Conservation (phyloP, 2,329 filamentous ascomycete species). For the Fonsecaea monophora region DNA sequence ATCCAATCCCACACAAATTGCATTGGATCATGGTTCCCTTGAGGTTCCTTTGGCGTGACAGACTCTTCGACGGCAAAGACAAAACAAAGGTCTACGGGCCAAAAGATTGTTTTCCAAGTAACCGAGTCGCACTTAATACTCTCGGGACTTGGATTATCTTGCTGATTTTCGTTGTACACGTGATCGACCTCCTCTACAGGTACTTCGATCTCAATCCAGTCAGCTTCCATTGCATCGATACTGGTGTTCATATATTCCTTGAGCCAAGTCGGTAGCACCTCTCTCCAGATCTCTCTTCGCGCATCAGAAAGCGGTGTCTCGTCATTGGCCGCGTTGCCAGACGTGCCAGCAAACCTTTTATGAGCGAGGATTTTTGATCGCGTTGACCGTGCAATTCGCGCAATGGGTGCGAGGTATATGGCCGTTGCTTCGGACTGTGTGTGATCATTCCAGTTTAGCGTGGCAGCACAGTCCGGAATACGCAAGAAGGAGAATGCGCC, state of each 20-base stretch:
- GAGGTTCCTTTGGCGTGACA: constrained; percentile 25
- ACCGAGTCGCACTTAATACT: constrained; percentile 42
- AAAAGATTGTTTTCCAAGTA: constrained; percentile 51
- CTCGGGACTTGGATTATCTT: constrained; percentile 30
- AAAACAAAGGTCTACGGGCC: constrained; percentile 55
- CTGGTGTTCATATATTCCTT: constrained; percentile 21
- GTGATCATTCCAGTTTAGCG: not conserved
- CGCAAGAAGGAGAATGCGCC: constrained; percentile 22
- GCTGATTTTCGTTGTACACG: constrained; percentile 1
- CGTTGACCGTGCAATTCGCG: constrained; percentile 22
- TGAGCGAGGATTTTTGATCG: not conserved
- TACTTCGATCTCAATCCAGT: constrained; percentile 36
- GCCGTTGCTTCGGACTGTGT: not conserved
- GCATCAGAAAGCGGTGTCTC: constrained; percentile 8
- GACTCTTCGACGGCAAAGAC: constrained; percentile 41
- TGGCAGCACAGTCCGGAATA: constrained; percentile 7
- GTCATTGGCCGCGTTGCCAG: not conserved
- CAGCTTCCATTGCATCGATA: constrained; percentile 8
- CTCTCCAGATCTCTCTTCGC: constrained; percentile 24
- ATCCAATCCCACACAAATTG: constrained; percentile 53
- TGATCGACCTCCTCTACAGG: constrained; percentile 27
- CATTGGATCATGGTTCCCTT: constrained; percentile 46
- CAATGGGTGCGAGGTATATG: constrained; percentile 32
- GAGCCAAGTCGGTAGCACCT: constrained; percentile 33
- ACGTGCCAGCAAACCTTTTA: not conserved